Conservation (phyloP, 805 yeast genomes). For the Metschnikowia shivogae region DNA sequence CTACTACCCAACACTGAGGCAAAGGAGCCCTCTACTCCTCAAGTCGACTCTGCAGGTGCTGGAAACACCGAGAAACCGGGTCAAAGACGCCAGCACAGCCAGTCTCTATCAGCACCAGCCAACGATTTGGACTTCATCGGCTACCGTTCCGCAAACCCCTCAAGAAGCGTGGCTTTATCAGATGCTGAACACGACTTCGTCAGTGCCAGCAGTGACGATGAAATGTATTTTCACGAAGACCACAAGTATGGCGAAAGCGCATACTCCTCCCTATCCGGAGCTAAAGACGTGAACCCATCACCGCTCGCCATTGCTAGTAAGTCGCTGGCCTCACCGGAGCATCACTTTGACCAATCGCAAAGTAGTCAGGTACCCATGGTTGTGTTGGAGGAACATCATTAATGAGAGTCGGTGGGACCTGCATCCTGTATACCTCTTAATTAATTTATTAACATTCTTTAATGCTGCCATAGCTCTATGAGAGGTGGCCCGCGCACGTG, state of each 20-base stretch:
- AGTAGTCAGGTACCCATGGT: slow-evolving; percentile 8
- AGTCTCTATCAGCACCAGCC: slow-evolving; percentile 28
- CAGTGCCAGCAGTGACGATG: slow-evolving; percentile 19
- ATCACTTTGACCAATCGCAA: neutral
- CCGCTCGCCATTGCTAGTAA: neutral
- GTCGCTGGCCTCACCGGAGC: neutral
- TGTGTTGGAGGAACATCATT: slow-evolving; percentile 4
- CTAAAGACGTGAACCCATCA: neutral
- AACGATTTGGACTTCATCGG: slow-evolving; percentile 37
- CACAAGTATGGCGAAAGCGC: neutral
- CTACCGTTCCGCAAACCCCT: slow-evolving; percentile 21
- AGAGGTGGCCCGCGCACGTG: slow-evolving; percentile 9
- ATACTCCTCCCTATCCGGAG: neutral
- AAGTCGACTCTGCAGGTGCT: slow-evolving; percentile 12
- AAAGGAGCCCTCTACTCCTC: slow-evolving; percentile 1
- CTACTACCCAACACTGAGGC: slow-evolving; percentile 54
- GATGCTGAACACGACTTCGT: slow-evolving; percentile 16
- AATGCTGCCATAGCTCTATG: too few species aligned
- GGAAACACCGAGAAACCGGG: slow-evolving; percentile 5
- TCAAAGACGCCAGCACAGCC: slow-evolving; percentile 29
- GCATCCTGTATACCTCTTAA: neutral
- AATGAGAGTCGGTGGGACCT: neutral
- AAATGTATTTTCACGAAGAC: slow-evolving; percentile 4
- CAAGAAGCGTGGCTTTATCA: slow-evolving; percentile 12
- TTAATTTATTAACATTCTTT: neutral